A percentile compares a stretch with the other conserved stretches of the same genome.
These are phyloP conservation scores for Hypericum perforatum DNA, from an alignment of 345 rosid genomes.

Conservation along the genomic window DNA sequence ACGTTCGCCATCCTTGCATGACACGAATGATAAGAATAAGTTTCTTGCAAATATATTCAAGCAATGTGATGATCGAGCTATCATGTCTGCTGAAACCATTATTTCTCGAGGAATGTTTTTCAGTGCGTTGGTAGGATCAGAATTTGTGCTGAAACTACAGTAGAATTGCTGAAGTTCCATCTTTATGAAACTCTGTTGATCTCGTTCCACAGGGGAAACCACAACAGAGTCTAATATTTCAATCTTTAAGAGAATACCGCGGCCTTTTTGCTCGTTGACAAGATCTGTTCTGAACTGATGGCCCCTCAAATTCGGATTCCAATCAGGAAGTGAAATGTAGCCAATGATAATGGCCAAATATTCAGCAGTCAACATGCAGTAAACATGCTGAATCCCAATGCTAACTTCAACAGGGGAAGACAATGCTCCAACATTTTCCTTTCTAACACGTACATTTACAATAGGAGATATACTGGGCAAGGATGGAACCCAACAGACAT, in stretches of 20 bases:
- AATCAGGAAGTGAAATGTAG: constrained; percentile 73
- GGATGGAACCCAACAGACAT: constrained; percentile 64
- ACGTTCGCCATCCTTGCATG: constrained; percentile 31
- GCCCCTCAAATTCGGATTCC: constrained; percentile 37
- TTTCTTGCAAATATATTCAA: constrained; percentile 64
- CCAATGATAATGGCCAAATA: constrained; percentile 72
- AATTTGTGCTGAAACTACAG: constrained; percentile 33
- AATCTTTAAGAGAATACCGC: constrained; percentile 41
- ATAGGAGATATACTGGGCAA: constrained; percentile 42
- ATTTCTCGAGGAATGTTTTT: constrained; percentile 46
- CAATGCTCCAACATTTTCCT: constrained; percentile 31
- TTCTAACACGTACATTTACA: constrained; percentile 58
- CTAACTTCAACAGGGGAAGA: constrained; percentile 62
- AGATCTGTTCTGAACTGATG: constrained; percentile 25
- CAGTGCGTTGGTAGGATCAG: constrained; percentile 28
- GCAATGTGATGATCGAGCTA: constrained; percentile 33
- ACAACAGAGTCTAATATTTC: constrained; percentile 65
- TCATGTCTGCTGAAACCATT: constrained; percentile 39
- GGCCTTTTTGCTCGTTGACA: constrained; percentile 16
- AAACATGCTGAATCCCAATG: constrained; percentile 73
- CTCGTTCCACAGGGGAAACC: constrained; percentile 44
- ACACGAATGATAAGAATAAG: constrained; percentile 38
- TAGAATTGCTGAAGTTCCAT: constrained; percentile 46
- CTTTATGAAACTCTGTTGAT: constrained; percentile 41
- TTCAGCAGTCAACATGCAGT: constrained; percentile 61